phyloP scores from a whole-genome alignment of 2,329 filamentous ascomycete species.

The Sclerotiophoma versabilis region DNA sequence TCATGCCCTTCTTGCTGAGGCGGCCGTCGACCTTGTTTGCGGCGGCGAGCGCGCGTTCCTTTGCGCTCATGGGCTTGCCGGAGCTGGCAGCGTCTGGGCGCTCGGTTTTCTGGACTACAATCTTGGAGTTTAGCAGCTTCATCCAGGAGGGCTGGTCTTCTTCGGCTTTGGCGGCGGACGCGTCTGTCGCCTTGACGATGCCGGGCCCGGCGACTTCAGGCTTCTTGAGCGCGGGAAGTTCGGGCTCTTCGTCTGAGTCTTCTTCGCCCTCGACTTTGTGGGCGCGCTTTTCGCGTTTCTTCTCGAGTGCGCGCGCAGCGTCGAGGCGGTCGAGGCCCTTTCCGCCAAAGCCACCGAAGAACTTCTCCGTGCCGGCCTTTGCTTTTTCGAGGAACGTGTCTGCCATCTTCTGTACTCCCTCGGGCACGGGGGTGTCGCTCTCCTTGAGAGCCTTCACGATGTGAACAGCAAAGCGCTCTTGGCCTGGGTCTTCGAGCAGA shows the following conservation, averaged over 20 bases:
- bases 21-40: slow-evolving; percentile 91
- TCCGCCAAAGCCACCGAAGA: slow-evolving; percentile 85
- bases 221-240: slow-evolving; percentile 64
- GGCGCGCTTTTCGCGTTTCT: slow-evolving; percentile 74
- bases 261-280: slow-evolving; percentile 91
- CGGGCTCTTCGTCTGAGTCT: slow-evolving; percentile 78
- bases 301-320: slow-evolving; percentile 86
- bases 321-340: slow-evolving; percentile 93
- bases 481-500: slow-evolving; percentile 88
- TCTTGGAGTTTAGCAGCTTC: slow-evolving; percentile 67
- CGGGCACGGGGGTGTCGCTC: slow-evolving; percentile 83
- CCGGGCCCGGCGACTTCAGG: slow-evolving; percentile 54
- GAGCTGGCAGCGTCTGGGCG: slow-evolving; percentile 53
- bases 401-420: slow-evolving; percentile 66
- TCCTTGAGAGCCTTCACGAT: slow-evolving; percentile 92
- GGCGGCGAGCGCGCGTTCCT: slow-evolving; percentile 89
- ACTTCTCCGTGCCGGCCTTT: slow-evolving; percentile 89
- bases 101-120: slow-evolving; percentile 76
- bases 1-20: slow-evolving; percentile 85
- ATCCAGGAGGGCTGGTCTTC: slow-evolving; percentile 40
- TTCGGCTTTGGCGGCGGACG: slow-evolving; percentile 20
- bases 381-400: slow-evolving; percentile 85
- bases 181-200: slow-evolving; percentile 40
- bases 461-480: slow-evolving; percentile 88
- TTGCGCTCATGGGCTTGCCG: slow-evolving; percentile 64